Evolutionary conservation across 441 rosid genomes (phyloP), one percentile per base, ranked within the genome.

Genomic region (Capsella rubella): DNA sequence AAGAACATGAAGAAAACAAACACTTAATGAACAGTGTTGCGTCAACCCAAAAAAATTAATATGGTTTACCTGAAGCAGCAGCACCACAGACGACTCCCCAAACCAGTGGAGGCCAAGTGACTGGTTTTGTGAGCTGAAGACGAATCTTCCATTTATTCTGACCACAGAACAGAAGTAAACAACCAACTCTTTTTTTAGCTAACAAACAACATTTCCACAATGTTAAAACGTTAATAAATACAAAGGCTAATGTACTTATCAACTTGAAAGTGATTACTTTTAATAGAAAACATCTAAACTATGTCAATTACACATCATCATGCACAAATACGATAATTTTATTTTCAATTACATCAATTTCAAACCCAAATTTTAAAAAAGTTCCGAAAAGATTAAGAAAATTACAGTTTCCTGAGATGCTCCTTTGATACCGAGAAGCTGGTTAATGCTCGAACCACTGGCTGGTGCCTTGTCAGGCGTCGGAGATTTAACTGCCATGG

Each of bases 41-140:
- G n/a, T 21, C 1, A 63, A 43, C 34, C 1, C 52, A 42, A 42
- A 28, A 2, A 52, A 0, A 4, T 43, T 69, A 3, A 39, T 4
- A 47, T 12, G 6, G 28, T 21, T 51, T 82, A 95, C 99, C 99
- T 29, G 99, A 95, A 63, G 99, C 99, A 79, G 99, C 99, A 76
- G 97, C 99, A 63, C 99, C 99, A 58, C 99, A 95, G 50, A 95
- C 93, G 49, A 95, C 84, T 75, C 99, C 99, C 94, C 97, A 95
- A 3, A 95, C 90, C 75, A 95, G 61, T 14, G 99, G 99, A 81
- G 99, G 97, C 99, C 99, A 95, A 21, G 99, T 95, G 59, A 95
- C 97, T 40, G 99, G 99, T 70, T 95, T 95, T 39, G 97, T 90
- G 32, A 95, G 91, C 78, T 95, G 99, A 77, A 95, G 96, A 73